Conservation (phyloP, 768 basidiomycete species). For the Lactarius hatsudake region DNA sequence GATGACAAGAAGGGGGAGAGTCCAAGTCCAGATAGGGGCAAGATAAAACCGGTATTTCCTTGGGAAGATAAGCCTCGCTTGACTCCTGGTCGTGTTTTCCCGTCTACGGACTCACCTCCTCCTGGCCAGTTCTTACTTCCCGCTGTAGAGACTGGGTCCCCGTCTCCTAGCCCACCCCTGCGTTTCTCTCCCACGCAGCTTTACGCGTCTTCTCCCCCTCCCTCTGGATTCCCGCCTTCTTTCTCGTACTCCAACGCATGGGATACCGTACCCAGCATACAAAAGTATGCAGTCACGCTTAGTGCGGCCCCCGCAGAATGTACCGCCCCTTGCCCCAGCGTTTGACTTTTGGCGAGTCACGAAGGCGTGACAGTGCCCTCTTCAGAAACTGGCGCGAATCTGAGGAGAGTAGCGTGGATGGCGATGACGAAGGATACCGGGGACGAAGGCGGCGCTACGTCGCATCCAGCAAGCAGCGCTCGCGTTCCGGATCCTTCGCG, state of each 20-base stretch:
- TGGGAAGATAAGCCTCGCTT: constrained; percentile 83
- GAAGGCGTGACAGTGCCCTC: constrained; percentile 35
- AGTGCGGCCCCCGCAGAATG: constrained; percentile 46
- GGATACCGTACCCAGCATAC: constrained; percentile 80
- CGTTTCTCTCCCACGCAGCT: constrained; percentile 22
- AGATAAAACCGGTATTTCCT: constrained; percentile 84
- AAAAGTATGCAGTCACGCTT: constrained; percentile 66
- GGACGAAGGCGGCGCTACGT: constrained; percentile 37
- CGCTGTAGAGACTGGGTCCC: constrained; percentile 2
- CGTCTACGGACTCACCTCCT: constrained; percentile 28
- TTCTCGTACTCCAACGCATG: constrained; percentile 78
- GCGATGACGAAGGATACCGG: constrained; percentile 69
- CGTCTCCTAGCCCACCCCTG: constrained; percentile 30
- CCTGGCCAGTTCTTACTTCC: constrained; percentile 26
- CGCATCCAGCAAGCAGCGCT: constrained; percentile 27
- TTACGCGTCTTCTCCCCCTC: constrained; percentile 36
- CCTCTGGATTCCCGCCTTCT: constrained; percentile 50
- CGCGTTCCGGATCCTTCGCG: constrained; percentile 36
- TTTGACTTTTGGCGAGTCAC: constrained; percentile 45
- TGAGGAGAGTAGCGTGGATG: constrained; percentile 76
- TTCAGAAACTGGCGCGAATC: constrained; percentile 49
- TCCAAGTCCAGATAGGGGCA: constrained; percentile 62
- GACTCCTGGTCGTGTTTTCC: constrained; percentile 70
- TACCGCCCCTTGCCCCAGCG: constrained; percentile 46
- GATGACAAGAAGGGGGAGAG: constrained; percentile 43